Base-by-base conservation (phyloP, 805 yeast genomes). In the Diddensiella caesifluorescens region DNA sequence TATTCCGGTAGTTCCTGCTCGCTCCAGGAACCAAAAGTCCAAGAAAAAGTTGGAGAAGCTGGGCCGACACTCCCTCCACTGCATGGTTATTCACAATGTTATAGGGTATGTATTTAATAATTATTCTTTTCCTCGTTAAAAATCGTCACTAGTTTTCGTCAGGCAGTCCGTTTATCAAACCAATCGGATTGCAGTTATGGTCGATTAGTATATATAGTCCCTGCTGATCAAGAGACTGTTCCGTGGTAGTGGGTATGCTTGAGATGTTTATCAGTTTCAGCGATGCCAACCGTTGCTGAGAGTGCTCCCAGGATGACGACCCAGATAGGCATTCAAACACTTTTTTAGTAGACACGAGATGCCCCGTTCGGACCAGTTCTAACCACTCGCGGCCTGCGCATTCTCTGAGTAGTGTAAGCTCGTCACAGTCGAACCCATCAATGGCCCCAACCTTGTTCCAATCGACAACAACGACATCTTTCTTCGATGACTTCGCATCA, bases 11-110 rank as follows among this genome's bases (percentile, higher is more conserved):
- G 40, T 63, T 61, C 10, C 55, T 49, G 45, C 53, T 58, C 5
- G 66, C 66, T 5, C 60, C 54, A 57, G 62, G 55, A 5, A 59
- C 51, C 32, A 57, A 18, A 4, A 44, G 16, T 18, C 56, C 45
- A 22, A 81, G 52, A 0, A 75, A 18, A 37, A 64, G 61, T 27
- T 77, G 65, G 28, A 83, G 51, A 69, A 74, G 69, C 7, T 45
- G 49, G 0, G 84, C 86, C 51, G 68, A 65, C 13, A 80, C 64
- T 50, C 68, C 69, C 38, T 73, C 69, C 42, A 81, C 71, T 18
- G 77, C 49, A n/a, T n/a, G n/a, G n/a, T n/a, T n/a, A n/a, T n/a
- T n/a, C n/a, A n/a, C n/a, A n/a, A n/a, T n/a, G n/a, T n/a, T n/a
- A n/a, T n/a, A n/a, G n/a, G n/a, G n/a, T n/a, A n/a, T n/a, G n/a